phyloP scores from a whole-genome alignment of 2,329 filamentous ascomycete genomes.

The Diaporthe amygdali region DNA sequence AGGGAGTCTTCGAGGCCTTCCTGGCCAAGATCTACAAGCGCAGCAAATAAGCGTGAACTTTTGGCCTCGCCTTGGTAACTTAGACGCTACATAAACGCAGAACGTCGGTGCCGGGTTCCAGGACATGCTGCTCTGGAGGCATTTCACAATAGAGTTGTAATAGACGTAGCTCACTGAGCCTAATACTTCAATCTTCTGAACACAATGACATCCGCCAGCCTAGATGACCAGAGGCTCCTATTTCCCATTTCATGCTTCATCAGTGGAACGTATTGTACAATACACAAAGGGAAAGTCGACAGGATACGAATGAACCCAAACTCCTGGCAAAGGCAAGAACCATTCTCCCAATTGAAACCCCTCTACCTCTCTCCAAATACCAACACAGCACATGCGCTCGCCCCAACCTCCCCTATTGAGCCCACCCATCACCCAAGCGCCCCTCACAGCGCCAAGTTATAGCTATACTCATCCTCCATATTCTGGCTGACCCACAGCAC shows the following conservation, averaged over 20 bases:
- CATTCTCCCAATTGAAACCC: neutral
- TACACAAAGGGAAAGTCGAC: neutral
- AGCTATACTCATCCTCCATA: conserved; percentile 75
- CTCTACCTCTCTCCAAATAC: neutral
- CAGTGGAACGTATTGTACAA: conserved; percentile 11
- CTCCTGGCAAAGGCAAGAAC: neutral
- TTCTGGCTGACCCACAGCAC: conserved; percentile 74
- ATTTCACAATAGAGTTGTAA: neutral
- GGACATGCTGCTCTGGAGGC: neutral
- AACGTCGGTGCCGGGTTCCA: neutral
- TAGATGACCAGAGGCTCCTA: neutral
- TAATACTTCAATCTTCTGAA: conserved; percentile 6
- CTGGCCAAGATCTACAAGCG: conserved; percentile 98
- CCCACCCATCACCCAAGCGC: neutral
- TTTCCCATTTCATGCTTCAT: conserved; percentile 4
- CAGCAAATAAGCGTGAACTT: conserved; percentile 71
- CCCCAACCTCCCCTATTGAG: neutral
- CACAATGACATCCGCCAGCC: neutral
- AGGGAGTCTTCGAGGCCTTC: conserved; percentile 87
- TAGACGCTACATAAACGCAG: conserved; percentile 19
- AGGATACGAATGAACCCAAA: neutral
- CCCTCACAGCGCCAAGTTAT: conserved; percentile 65
- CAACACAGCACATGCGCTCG: neutral
- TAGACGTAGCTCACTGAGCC: conserved; percentile 12
- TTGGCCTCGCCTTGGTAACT: neutral